Percentiles rank a stretch among this genome's conserved stretches.
These are phyloP conservation scores for Aaosphaeria pasadenensis DNA, from an alignment of 2,329 filamentous ascomycete species.

Conservation along the genomic window DNA sequence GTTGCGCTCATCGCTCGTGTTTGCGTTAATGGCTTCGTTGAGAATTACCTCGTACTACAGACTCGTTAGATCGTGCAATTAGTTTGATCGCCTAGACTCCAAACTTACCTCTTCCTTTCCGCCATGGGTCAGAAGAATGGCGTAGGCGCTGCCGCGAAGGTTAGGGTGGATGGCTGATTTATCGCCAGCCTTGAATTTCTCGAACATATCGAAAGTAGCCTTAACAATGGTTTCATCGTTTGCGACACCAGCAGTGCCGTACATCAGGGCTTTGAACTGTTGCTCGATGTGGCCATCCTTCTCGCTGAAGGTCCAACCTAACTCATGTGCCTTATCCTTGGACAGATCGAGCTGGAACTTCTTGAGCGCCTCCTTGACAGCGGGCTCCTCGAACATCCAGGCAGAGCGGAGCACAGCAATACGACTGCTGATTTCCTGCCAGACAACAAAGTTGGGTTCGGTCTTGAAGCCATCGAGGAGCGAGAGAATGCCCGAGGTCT, in stretches of 20 bases:
- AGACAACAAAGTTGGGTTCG: conserved; percentile 88
- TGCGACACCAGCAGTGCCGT: conserved; percentile 75
- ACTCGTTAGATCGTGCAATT: conserved; percentile 10
- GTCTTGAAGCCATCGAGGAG: conserved; percentile 78
- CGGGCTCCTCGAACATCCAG: conserved; percentile 83
- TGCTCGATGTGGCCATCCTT: conserved; percentile 85
- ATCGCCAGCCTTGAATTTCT: conserved; percentile 77
- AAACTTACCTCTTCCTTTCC: conserved; percentile 71
- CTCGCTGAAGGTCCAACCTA: conserved; percentile 86
- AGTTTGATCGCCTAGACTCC: neutral
- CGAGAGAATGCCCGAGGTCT: conserved; percentile 83
- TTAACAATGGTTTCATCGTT: conserved; percentile 76
- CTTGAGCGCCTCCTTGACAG: conserved; percentile 72
- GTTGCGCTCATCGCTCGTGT: conserved; percentile 84
- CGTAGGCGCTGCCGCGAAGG: conserved; percentile 81
- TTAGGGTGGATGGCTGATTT: conserved; percentile 84
- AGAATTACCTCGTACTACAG: conserved; percentile 70
- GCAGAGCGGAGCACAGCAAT: conserved; percentile 76
- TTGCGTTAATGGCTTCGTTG: conserved; percentile 70
- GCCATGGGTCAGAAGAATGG: conserved; percentile 78
- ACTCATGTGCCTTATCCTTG: conserved; percentile 74
- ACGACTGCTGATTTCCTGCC: conserved; percentile 84
- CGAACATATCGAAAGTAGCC: conserved; percentile 87
- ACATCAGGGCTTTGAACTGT: conserved; percentile 91
- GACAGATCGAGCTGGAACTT: conserved; percentile 78